These are phyloP conservation scores for Fusarium brevicatenulatum DNA, from an alignment of 2,329 filamentous ascomycete genomes.

Conservation along the genomic window DNA sequence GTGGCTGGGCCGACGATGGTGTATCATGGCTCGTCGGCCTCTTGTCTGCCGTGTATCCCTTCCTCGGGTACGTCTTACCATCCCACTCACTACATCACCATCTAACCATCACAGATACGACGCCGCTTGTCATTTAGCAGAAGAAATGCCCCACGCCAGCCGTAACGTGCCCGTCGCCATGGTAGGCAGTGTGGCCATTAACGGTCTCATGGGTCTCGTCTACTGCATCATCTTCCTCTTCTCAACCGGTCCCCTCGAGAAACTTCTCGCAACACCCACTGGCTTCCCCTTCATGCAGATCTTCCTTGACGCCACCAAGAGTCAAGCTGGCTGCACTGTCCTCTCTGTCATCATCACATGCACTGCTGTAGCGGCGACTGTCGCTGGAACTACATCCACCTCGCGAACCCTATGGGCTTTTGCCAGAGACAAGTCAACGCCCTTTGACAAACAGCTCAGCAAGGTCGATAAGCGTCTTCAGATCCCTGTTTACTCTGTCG, in stretches of 20 bases:
- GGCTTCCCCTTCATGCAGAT: constrained; percentile 58
- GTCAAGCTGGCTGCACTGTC: constrained; percentile 39
- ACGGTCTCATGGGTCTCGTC: constrained; percentile 57
- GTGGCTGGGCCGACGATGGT: constrained; percentile 47
- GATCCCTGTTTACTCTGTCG: constrained; percentile 48
- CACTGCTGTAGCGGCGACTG: constrained; percentile 45
- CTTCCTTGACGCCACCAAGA: constrained; percentile 46
- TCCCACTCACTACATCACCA: rapidly evolving
- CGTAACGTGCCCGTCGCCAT: constrained; percentile 49
- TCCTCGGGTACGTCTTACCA: constrained; percentile 44
- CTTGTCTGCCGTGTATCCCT: constrained; percentile 47
- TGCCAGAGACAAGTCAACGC: constrained; percentile 50
- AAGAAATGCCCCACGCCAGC: constrained; percentile 49
- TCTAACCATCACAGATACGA: constrained; percentile 43
- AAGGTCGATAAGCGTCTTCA: constrained; percentile 46
- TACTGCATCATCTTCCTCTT: constrained; percentile 57
- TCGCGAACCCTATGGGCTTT: constrained; percentile 54
- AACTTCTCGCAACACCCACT: constrained; percentile 52
- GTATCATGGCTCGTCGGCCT: constrained; percentile 50
- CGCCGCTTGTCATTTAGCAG: constrained; percentile 48
- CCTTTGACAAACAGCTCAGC: constrained; percentile 51
- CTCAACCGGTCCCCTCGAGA: constrained; percentile 52
- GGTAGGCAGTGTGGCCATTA: constrained; percentile 51
- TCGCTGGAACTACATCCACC: constrained; percentile 49
- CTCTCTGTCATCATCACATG: constrained; percentile 45